Percentiles rank a stretch among this genome's conserved stretches.
Evolutionary conservation across 2,329 filamentous ascomycete species (phyloP).

Genomic region (Monilinia fructicola): DNA sequence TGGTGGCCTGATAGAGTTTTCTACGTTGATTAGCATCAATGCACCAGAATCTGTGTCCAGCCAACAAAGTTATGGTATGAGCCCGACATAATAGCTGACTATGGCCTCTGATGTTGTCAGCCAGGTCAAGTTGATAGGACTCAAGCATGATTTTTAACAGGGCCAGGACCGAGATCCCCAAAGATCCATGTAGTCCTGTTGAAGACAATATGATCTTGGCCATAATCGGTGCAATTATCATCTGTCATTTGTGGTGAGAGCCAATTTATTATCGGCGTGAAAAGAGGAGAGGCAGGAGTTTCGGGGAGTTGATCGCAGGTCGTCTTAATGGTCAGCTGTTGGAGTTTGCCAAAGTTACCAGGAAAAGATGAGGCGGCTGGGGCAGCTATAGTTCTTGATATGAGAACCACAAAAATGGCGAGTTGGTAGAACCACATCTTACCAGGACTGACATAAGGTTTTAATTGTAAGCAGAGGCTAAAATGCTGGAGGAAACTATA

Average conservation of each 20-base stretch:
- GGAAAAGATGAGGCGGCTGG: not conserved
- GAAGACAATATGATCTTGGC: not conserved
- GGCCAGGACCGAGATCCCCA: not conserved
- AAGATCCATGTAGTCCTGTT: not conserved
- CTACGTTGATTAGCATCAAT: not conserved
- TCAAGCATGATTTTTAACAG: conserved; percentile 2
- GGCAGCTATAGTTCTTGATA: not conserved
- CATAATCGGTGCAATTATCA: not conserved
- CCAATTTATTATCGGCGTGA: not conserved
- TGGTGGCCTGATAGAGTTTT: not conserved
- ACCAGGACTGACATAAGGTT: too few relatives aligned
- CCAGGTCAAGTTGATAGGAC: not conserved
- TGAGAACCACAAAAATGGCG: not conserved
- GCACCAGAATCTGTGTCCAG: not conserved
- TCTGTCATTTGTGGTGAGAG: not conserved
- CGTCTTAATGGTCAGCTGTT: not conserved
- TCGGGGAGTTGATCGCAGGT: conserved; percentile 1
- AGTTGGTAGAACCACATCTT: not conserved
- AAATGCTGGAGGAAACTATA: not conserved
- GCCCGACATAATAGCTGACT: not conserved
- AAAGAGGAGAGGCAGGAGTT: not conserved
- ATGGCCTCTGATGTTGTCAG: not conserved
- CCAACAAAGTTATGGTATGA: not conserved
- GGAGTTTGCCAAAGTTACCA: too few relatives aligned
- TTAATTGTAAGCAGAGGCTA: not conserved